Evolutionary conservation across 805 yeast genomes (phyloP).

Genomic region (Candida loeiensis): DNA sequence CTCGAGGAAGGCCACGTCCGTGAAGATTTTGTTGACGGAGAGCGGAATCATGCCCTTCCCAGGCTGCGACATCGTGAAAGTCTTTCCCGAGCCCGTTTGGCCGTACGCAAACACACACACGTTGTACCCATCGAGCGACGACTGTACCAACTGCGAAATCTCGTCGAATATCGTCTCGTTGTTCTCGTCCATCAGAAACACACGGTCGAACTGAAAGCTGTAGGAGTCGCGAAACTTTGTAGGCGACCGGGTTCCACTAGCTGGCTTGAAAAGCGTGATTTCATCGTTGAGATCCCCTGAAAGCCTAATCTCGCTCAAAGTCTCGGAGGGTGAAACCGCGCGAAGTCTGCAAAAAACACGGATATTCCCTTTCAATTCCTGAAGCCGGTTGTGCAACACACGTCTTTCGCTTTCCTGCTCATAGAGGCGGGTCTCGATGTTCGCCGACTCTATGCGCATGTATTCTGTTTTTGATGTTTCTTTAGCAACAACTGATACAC

Average conservation of each 20-base stretch:
- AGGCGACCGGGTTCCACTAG: conserved; percentile 5
- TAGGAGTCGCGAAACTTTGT: conserved; percentile 16
- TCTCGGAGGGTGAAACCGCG: conserved; percentile 41
- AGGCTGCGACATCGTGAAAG: conserved; percentile 77
- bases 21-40: conserved; percentile 68
- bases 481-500: conserved; percentile 6
- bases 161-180: conserved; percentile 77
- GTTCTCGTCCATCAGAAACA: conserved; percentile 53
- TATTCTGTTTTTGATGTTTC: conserved; percentile 8
- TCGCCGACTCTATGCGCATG: conserved; percentile 1
- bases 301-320: conserved; percentile 15
- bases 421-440: conserved; percentile 29
- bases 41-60: conserved; percentile 78
- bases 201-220: conserved; percentile 70
- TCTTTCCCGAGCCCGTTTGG: conserved; percentile 91
- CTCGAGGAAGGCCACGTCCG: conserved; percentile 45
- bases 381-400: conserved; percentile 65
- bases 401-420: conserved; percentile 58
- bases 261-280: conserved; percentile 23
- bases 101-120: conserved; percentile 97
- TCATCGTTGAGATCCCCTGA: conserved; percentile 29
- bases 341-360: conserved; percentile 85
- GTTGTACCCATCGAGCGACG: conserved; percentile 77
- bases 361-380: conserved; percentile 87
- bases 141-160: conserved; percentile 77